Evolutionary conservation across 1,284 basidiomycete species (phyloP), one percentile per base, ranked within the genome.

Genomic region (Hemileia vastatrix): DNA sequence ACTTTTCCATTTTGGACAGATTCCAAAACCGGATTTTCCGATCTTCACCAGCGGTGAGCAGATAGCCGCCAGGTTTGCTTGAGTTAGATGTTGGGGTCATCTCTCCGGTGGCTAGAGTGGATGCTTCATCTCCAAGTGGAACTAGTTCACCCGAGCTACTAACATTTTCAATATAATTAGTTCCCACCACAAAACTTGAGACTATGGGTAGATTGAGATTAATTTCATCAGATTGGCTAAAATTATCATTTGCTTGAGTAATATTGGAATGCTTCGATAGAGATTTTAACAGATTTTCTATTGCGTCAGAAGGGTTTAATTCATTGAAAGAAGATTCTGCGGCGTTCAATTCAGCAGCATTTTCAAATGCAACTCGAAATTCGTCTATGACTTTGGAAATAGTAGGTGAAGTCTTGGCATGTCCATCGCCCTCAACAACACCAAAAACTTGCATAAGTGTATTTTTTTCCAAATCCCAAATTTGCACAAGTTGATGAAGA

Each of bases 11-110:
- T 66, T 80, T 65, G 4, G 71, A 75, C 52, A 94, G 77, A 75
- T 94, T 89, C 89, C 88, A 92, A 65, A 90, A 80, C 6, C 87
- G 81, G 50, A 94, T 79, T 69, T 83, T 84, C 44, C 84, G 81
- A 73, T 94, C 90, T 67, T 89, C 86, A 0, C 88, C 91, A 0
- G 85, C 89, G 45, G 82, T 87, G 43, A 92, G 77, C 76, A 90
- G 80, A 71, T 85, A 93, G 1, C 88, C 90, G 21, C 52, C 79
- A 67, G 70, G 69, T 6, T 53, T 67, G 32, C 57, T 51, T 45
- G 62, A 33, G 50, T 68, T 66, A n/a, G 54, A 50, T 19, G 58
- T 62, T 48, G 64, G 56, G 47, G 40, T 54, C 36, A 62, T 54
- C 15, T 51, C 61, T 19, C 33, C 54, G 21, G 58, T 27, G 19